phyloP scores from a whole-genome alignment of 768 basidiomycete genomes.

The Tephrocybe sp. region DNA sequence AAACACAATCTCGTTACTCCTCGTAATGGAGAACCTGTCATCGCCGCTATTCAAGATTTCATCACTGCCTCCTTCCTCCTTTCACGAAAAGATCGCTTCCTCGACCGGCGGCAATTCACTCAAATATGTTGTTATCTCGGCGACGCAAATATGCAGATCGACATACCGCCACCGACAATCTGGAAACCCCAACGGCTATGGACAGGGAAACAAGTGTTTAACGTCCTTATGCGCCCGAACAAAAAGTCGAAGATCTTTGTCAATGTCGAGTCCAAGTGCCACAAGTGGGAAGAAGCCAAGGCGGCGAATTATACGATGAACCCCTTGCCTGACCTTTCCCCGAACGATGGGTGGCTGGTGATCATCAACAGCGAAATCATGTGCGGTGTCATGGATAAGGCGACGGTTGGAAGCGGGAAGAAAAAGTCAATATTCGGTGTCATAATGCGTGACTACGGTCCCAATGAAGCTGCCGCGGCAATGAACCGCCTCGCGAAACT shows the following conservation, averaged over 20 bases:
- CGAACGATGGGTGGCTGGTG: conserved; percentile 97
- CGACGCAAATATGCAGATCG: conserved; percentile 89
- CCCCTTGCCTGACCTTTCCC: conserved; percentile 79
- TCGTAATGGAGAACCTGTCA: conserved; percentile 97
- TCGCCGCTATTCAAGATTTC: conserved; percentile 99
- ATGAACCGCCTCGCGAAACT: conserved; percentile 97
- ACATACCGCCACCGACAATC: conserved; percentile 92
- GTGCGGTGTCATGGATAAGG: conserved; percentile 99
- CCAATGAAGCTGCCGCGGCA: conserved; percentile 88
- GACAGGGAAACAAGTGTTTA: conserved; percentile 99
- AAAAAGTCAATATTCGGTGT: conserved; percentile 99
- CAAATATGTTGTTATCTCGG: conserved; percentile 95
- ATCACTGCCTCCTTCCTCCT: conserved; percentile 97
- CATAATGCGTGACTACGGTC: conserved; percentile 94
- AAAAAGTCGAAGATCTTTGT: conserved; percentile 77
- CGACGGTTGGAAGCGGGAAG: conserved; percentile 95
- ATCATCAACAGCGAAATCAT: conserved; percentile 98
- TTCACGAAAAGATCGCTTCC: conserved; percentile 88
- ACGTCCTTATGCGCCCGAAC: conserved; percentile 94
- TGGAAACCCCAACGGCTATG: conserved; percentile 90
- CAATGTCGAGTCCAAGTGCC: conserved; percentile 95
- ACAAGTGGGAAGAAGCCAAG: conserved; percentile 80
- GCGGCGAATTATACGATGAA: conserved; percentile 62
- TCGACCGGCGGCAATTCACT: conserved; percentile 91
- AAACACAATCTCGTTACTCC: conserved; percentile 98